A percentile compares a stretch with the other conserved stretches of the same genome.
phyloP scores from a whole-genome alignment of 192 early-diverging fungal genomes.

The Backusella psychrophila region DNA sequence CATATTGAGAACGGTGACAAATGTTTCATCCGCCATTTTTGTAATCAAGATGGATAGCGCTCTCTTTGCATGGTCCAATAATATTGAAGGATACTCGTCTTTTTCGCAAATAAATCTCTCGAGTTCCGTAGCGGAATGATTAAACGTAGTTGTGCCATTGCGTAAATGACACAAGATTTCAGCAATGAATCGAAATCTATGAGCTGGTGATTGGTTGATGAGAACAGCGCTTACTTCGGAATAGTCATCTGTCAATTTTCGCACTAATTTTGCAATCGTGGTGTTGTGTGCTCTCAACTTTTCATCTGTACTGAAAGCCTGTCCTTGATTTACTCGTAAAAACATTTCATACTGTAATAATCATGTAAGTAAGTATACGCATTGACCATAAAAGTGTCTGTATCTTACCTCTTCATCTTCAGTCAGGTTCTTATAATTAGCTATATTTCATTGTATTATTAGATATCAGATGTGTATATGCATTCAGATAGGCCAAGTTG shows the following conservation, averaged over 20 bases:
- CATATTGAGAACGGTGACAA: background rate
- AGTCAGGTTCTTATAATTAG: background rate
- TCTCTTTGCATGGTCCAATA: background rate
- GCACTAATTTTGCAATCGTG: background rate
- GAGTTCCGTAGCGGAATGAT: background rate
- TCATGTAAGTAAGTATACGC: background rate
- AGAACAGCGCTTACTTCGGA: background rate
- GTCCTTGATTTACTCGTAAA: background rate
- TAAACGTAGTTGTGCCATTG: background rate
- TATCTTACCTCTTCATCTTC: slow-evolving; percentile 2
- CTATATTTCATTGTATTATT: background rate
- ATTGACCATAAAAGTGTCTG: background rate
- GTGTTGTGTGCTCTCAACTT: background rate
- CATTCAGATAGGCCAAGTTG: background rate
- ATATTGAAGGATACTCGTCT: background rate
- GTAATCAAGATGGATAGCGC: background rate
- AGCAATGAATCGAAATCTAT: background rate
- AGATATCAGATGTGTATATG: background rate
- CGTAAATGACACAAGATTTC: background rate
- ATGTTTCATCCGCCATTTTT: background rate
- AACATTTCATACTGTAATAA: slow-evolving; percentile 6
- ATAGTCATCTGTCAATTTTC: background rate
- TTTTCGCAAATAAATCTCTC: background rate
- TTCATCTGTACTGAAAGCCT: background rate
- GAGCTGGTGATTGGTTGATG: background rate